Conservation (phyloP, 2,329 filamentous ascomycete species). For the Ceratocystis cubensis region DNA sequence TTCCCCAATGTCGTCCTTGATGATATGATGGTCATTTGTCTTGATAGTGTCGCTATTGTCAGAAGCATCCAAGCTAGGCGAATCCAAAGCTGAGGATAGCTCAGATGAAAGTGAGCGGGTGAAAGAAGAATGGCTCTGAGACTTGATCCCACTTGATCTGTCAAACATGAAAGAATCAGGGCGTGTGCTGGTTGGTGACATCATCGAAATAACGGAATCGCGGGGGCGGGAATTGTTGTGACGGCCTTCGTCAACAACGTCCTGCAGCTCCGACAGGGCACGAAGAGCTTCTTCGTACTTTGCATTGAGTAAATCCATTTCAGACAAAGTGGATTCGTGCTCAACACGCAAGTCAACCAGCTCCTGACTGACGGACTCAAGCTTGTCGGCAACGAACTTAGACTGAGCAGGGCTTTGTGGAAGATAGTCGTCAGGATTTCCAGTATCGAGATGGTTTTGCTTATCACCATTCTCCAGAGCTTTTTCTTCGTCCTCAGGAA, state of each 20-base stretch:
- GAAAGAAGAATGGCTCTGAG: constrained; percentile 51
- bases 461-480: constrained; percentile 10
- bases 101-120: constrained; percentile 91
- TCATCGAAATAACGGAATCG: constrained; percentile 44
- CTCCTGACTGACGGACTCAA: constrained; percentile 83
- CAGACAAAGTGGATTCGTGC: constrained; percentile 70
- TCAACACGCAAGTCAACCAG: constrained; percentile 81
- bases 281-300: constrained; percentile 88
- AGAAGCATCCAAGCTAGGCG: constrained; percentile 46
- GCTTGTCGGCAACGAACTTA: constrained; percentile 79
- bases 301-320: constrained; percentile 67
- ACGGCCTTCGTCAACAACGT: constrained; percentile 65
- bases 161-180: constrained; percentile 79
- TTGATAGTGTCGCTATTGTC: constrained; percentile 36
- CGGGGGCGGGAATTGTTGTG: constrained; percentile 43
- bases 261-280: constrained; percentile 71
- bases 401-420: constrained; percentile 65
- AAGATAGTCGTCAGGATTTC: constrained; percentile 31
- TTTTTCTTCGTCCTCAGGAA: constrained; percentile 24
- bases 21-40: constrained; percentile 24
- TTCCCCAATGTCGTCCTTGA: constrained; percentile 6
- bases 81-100: constrained; percentile 75
- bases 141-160: constrained; percentile 58
- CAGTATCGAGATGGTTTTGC: constrained; percentile 13
- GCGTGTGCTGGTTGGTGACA: constrained; percentile 40